A percentile compares a stretch with the other conserved stretches of the same genome.
Evolutionary conservation across 257 asterid genomes (phyloP).

Genomic region (Salvia rosmarinus): DNA sequence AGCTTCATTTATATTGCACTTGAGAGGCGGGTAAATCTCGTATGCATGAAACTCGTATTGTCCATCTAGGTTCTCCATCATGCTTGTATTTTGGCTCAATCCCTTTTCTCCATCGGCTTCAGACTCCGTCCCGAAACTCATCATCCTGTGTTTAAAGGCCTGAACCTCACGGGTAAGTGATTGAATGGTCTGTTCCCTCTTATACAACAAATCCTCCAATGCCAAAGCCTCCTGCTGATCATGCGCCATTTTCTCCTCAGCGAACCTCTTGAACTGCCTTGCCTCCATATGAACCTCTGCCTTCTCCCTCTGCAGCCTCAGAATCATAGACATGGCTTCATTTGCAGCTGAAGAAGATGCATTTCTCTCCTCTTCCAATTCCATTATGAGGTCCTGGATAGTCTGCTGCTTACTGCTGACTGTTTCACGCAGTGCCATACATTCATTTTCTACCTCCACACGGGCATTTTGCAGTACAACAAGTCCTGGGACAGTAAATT

Average conservation of each 20-base stretch:
- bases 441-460: slow-evolving; percentile 75
- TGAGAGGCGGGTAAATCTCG: slow-evolving; percentile 82
- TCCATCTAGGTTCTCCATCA: slow-evolving; percentile 50
- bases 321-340: slow-evolving; percentile 99
- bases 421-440: slow-evolving; percentile 76
- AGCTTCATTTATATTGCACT: slow-evolving; percentile 62
- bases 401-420: slow-evolving; percentile 75
- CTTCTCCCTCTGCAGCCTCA: slow-evolving; percentile 95
- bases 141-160: slow-evolving; percentile 84
- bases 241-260: slow-evolving; percentile 92
- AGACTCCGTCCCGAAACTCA: slow-evolving; percentile 82
- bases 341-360: slow-evolving; percentile 94
- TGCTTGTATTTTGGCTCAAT: slow-evolving; percentile 52
- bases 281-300: slow-evolving; percentile 96
- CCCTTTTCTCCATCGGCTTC: slow-evolving; percentile 53
- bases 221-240: slow-evolving; percentile 76
- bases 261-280: slow-evolving; percentile 87
- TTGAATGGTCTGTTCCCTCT: slow-evolving; percentile 83
- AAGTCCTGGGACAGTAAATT: slow-evolving; percentile 56
- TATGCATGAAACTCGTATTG: slow-evolving; percentile 56
- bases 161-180: slow-evolving; percentile 83
- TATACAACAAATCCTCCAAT: slow-evolving; percentile 83
- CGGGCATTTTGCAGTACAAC: slow-evolving; percentile 70
- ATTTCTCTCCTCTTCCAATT: slow-evolving; percentile 95
- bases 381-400: slow-evolving; percentile 72